Percentiles rank a stretch among this genome's conserved stretches.
These are phyloP conservation scores for Articulospora tetracladia DNA, from an alignment of 495 filamentous ascomycete genomes.

Conservation along the genomic window DNA sequence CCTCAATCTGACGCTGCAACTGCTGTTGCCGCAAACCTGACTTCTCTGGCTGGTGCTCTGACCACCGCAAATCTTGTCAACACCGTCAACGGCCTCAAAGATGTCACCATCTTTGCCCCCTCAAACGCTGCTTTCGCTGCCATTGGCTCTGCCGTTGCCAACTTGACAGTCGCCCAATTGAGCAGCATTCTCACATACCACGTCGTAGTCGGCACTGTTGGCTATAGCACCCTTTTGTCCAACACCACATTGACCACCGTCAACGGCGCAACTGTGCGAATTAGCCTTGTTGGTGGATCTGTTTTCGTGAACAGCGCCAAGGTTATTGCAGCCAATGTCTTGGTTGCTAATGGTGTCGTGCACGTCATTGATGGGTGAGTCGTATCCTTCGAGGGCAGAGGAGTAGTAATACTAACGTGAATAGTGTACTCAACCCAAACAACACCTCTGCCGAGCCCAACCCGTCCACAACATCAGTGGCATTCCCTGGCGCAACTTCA, in stretches of 20 bases:
- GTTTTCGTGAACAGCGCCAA: constrained; percentile 44
- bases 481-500: constrained; percentile 46
- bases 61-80: constrained; percentile 39
- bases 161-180: constrained; percentile 41
- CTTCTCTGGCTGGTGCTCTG: constrained; percentile 51
- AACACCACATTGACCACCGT: constrained; percentile 40
- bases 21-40: constrained; percentile 48
- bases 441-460: constrained; percentile 44
- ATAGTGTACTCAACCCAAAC: constrained; percentile 58
- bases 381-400: not conserved
- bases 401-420: not conserved
- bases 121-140: constrained; percentile 57
- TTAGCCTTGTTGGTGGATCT: constrained; percentile 41
- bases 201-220: constrained; percentile 50
- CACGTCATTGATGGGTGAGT: constrained; percentile 52
- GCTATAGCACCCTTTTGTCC: constrained; percentile 42
- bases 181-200: constrained; percentile 52
- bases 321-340: constrained; percentile 51
- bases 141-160: constrained; percentile 45
- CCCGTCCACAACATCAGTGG: constrained; percentile 39
- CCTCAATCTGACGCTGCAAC: constrained; percentile 48
- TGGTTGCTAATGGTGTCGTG: constrained; percentile 63
- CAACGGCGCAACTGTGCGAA: constrained; percentile 42
- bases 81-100: constrained; percentile 36
- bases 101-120: constrained; percentile 63